These are phyloP conservation scores for Didymella arachidicola DNA, from an alignment of 2,329 filamentous ascomycete genomes.

Conservation along the genomic window DNA sequence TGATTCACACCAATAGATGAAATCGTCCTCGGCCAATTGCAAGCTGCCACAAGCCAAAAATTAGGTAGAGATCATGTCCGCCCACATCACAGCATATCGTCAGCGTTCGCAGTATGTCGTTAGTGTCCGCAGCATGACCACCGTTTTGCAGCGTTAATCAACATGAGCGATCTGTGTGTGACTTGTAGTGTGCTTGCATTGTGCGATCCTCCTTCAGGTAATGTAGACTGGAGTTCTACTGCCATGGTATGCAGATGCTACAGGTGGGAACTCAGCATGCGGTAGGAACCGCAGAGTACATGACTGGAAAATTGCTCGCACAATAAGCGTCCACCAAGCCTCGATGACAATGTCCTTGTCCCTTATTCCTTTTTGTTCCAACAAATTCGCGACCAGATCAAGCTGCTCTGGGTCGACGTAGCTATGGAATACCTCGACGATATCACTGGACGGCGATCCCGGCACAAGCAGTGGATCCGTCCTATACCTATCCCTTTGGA, in stretches of 20 bases:
- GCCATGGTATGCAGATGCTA: slow-evolving; percentile 8
- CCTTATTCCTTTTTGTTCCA: slow-evolving; percentile 8
- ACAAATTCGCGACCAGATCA: slow-evolving; percentile 2
- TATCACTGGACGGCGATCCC: neutral
- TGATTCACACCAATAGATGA: neutral
- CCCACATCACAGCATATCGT: neutral
- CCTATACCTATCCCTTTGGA: neutral
- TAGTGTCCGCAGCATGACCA: neutral
- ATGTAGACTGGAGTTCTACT: slow-evolving; percentile 8
- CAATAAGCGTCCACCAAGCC: slow-evolving; percentile 11
- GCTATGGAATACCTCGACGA: slow-evolving; percentile 2
- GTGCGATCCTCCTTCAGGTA: slow-evolving; percentile 1
- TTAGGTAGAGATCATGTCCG: neutral
- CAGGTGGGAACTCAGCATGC: slow-evolving; percentile 7
- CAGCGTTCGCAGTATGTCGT: neutral
- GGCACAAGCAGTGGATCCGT: neutral
- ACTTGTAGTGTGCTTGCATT: slow-evolving; percentile 3
- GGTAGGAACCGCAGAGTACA: slow-evolving; percentile 7
- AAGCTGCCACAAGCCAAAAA: neutral
- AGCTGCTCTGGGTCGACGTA: slow-evolving; percentile 7
- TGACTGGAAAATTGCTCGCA: slow-evolving; percentile 4
- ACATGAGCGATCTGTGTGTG: neutral
- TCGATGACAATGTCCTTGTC: slow-evolving; percentile 2
- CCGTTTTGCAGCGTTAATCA: neutral
- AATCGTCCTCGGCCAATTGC: neutral